Base-by-base conservation (phyloP, 1,284 basidiomycete species). In the Pseudozyma thailandica region DNA sequence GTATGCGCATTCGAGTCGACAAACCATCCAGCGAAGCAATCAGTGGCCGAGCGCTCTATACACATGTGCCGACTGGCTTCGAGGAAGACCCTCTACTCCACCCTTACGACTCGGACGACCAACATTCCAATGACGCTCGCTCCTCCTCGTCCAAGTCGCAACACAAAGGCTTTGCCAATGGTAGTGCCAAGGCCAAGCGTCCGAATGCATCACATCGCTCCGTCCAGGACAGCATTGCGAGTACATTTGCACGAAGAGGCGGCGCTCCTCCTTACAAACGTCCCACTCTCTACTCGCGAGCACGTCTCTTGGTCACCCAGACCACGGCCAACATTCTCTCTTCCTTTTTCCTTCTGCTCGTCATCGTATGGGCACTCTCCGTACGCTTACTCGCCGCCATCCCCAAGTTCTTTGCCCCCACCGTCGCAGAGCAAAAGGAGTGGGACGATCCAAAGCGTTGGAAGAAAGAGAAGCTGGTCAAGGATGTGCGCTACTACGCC, bases 401-500 rank as follows among this genome's bases (percentile, higher is more conserved):
- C 13, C 75, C 75, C 12, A 68, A 61, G 26, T 56, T 66, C 55
- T 41, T 58, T 27, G 35, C 59, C 0, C 63, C 63, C 20, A 39
- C 49, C 16, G 23, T 48, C 27, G 50, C 61, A 33, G 59, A 60
- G 49, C 21, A 25, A 26, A 62, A 55, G 33, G 61, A 71, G 4
- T 88, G 88, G 88, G 88, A 89, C 71, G 83, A 87, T 45, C 83
- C 84, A 5, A 73, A 78, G 35, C 84, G 85, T 51, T 87, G 86
- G 85, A 79, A 79, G 56, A 84, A 85, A 41, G 81, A 82, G 43
- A 84, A 85, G 59, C 83, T 88, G 31, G 84, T 84, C 59, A 88
- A 87, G 63, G 87, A 88, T 64, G 86, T 87, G 3, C 78, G 81
- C 37, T 87, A 88, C 83, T 89, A 89, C 79, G 88, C 88, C 0